Conservation (phyloP, 1,284 basidiomycete genomes). For the Ustilago cynodontis region DNA sequence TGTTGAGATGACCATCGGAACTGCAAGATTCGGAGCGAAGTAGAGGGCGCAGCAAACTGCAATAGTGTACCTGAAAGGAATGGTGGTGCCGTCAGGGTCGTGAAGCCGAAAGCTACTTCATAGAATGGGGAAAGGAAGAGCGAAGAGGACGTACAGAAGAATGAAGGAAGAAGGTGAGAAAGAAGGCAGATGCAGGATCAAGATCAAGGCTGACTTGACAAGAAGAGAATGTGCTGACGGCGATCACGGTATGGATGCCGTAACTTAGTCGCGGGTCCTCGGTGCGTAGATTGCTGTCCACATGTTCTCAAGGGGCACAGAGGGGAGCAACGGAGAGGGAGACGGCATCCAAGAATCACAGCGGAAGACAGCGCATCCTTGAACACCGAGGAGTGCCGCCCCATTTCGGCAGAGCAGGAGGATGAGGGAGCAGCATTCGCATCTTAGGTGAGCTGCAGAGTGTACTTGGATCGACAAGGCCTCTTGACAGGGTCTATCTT, state of each 20-base stretch:
- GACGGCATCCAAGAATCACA: not conserved
- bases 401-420: not conserved
- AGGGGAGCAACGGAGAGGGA: not conserved
- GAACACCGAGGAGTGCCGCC: slow-evolving; percentile 10
- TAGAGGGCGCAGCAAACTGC: not conserved
- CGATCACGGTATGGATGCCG: not conserved
- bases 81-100: not conserved
- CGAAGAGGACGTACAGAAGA: not conserved
- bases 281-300: not conserved
- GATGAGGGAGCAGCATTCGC: not conserved
- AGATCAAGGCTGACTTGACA: not conserved
- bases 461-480: not conserved
- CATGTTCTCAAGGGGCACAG: not conserved
- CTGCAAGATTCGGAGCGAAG: slow-evolving; percentile 14
- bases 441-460: slow-evolving; percentile 8
- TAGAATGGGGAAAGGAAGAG: not conserved
- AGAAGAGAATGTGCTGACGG: not conserved
- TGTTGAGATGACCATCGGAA: not conserved
- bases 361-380: not conserved
- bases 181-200: not conserved
- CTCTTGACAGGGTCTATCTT: not conserved
- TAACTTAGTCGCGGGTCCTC: not conserved
- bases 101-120: not conserved
- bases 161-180: not conserved
- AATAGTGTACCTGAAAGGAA: not conserved